phyloP scores from a whole-genome alignment of 306 rosid species.

The Carpinus viminea region DNA sequence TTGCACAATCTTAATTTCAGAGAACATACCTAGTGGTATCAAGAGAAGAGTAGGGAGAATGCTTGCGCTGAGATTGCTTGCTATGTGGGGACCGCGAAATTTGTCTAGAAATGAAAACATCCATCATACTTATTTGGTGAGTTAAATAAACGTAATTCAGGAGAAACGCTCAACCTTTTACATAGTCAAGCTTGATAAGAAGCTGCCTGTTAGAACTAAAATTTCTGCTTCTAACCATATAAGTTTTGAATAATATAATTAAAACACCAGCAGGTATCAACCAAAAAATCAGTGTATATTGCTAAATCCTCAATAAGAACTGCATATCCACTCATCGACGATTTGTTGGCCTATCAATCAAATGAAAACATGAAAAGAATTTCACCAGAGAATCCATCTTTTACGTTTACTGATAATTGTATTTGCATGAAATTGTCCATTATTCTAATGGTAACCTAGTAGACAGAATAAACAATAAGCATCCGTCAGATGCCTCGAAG shows the following conservation, averaged over 20 bases:
- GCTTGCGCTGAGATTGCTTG: conserved; percentile 99
- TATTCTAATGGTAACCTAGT: neutral
- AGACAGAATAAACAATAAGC: neutral
- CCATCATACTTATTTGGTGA: conserved; percentile 89
- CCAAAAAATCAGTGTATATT: neutral
- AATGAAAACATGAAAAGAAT: neutral
- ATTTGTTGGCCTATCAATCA: neutral
- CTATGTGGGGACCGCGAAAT: conserved; percentile 99
- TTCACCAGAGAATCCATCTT: neutral
- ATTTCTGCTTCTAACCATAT: conserved; percentile 33
- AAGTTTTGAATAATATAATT: conserved; percentile 21
- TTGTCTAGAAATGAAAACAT: conserved; percentile 95
- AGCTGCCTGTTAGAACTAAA: conserved; percentile 38
- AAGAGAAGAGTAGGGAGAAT: conserved; percentile 97
- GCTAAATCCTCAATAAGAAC: conserved; percentile 23
- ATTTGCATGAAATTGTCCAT: neutral
- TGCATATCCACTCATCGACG: conserved; percentile 13
- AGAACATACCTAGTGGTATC: conserved; percentile 82
- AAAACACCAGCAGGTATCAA: conserved; percentile 28
- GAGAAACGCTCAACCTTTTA: conserved; percentile 60
- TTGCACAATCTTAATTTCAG: conserved; percentile 50
- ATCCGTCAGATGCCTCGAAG: neutral
- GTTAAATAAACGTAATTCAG: conserved; percentile 53
- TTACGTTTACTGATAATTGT: neutral
- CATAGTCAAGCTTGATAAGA: conserved; percentile 50